These are phyloP conservation scores for Hansenula lynferdii DNA, from an alignment of 1,139 yeast genomes.

Conservation along the genomic window DNA sequence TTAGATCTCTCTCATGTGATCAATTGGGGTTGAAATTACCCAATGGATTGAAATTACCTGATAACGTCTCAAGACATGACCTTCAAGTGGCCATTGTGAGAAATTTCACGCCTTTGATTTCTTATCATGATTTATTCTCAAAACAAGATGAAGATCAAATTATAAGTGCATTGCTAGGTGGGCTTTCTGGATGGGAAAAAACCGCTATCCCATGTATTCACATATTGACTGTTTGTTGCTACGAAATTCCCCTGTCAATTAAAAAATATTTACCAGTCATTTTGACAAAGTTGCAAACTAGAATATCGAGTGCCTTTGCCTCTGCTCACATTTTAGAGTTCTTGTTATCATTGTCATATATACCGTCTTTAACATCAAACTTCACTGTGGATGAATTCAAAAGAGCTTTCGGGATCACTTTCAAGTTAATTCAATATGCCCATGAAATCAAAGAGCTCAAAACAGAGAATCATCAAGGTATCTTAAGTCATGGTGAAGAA, in stretches of 20 bases:
- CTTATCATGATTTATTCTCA: slow-evolving; percentile 55
- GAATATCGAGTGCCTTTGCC: slow-evolving; percentile 65
- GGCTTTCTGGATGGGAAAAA: slow-evolving; percentile 71
- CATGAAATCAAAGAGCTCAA: slow-evolving; percentile 39
- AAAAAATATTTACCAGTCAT: slow-evolving; percentile 65
- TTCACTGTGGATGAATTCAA: slow-evolving; percentile 75
- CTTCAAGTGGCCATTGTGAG: slow-evolving; percentile 65
- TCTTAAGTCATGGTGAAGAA: slow-evolving; percentile 37
- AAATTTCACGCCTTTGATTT: slow-evolving; percentile 60
- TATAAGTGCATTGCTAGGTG: slow-evolving; percentile 57
- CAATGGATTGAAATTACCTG: slow-evolving; percentile 36
- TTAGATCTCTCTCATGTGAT: slow-evolving; percentile 52
- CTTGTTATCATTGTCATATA: slow-evolving; percentile 56
- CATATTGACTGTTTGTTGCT: slow-evolving; percentile 71
- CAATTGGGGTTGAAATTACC: slow-evolving; percentile 55
- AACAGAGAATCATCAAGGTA: slow-evolving; percentile 18
- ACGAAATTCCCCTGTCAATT: slow-evolving; percentile 71
- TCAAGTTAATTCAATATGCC: slow-evolving; percentile 72
- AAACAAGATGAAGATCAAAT: slow-evolving; percentile 67
- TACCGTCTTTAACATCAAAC: slow-evolving; percentile 65
- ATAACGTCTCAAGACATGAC: slow-evolving; percentile 49
- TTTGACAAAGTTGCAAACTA: slow-evolving; percentile 64
- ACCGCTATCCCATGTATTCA: slow-evolving; percentile 79
- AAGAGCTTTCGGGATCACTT: slow-evolving; percentile 78
- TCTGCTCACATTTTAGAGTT: slow-evolving; percentile 77